Evolutionary conservation across 2,329 filamentous ascomycete species (phyloP).

Genomic region (Colletotrichum somersetense): DNA sequence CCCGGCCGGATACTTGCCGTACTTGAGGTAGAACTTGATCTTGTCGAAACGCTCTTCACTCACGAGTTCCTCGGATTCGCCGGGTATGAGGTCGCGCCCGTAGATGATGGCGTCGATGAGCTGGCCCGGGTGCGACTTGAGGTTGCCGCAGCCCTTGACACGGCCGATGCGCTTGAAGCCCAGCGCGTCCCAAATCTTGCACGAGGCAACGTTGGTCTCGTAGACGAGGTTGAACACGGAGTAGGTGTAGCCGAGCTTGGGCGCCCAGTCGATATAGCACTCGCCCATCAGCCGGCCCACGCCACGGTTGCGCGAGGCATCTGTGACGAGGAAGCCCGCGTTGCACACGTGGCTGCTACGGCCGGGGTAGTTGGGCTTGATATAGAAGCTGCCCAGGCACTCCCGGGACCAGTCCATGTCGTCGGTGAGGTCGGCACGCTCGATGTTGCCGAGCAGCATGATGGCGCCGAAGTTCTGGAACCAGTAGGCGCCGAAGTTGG

Average conservation of each 20-base stretch:
- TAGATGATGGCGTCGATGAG: slow-evolving; percentile 83
- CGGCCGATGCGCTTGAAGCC: slow-evolving; percentile 93
- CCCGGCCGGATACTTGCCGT: slow-evolving; percentile 91
- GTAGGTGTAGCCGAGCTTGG: slow-evolving; percentile 87
- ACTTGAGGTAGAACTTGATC: slow-evolving; percentile 97
- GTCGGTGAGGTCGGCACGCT: slow-evolving; percentile 69
- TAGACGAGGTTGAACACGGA: slow-evolving; percentile 96
- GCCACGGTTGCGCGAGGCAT: slow-evolving; percentile 78
- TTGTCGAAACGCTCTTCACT: slow-evolving; percentile 98
- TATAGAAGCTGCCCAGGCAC: slow-evolving; percentile 91
- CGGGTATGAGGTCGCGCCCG: slow-evolving; percentile 72
- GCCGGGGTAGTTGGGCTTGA: slow-evolving; percentile 94
- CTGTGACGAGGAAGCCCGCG: slow-evolving; percentile 81
- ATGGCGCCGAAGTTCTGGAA: slow-evolving; percentile 91
- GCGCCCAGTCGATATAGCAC: slow-evolving; percentile 82
- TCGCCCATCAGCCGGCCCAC: slow-evolving; percentile 83
- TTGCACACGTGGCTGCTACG: slow-evolving; percentile 93
- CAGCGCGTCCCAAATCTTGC: slow-evolving; percentile 90
- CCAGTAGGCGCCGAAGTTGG: slow-evolving; percentile 86
- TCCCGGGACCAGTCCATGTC: slow-evolving; percentile 81
- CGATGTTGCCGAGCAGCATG: slow-evolving; percentile 85
- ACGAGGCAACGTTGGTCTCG: slow-evolving; percentile 91
- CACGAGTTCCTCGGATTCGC: slow-evolving; percentile 79
- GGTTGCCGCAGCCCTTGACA: slow-evolving; percentile 78
- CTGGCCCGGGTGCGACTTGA: slow-evolving; percentile 76